Conservation (phyloP, 1,139 yeast genomes). For the Arxiozyma heterogenica region DNA sequence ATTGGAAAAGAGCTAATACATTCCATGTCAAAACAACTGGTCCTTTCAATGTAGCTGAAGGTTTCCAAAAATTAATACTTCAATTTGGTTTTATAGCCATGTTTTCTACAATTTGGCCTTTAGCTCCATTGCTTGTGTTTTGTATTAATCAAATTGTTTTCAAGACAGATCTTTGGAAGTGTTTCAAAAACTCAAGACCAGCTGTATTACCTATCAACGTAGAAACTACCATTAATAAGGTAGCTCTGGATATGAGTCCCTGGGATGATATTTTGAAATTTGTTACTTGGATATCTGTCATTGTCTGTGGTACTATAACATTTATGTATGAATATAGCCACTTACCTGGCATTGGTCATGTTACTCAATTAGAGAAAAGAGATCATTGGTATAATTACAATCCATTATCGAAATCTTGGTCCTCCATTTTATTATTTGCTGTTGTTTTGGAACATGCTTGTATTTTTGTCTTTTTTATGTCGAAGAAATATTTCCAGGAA, state of each 20-base stretch:
- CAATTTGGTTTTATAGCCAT: slow-evolving; percentile 77
- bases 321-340: slow-evolving; percentile 51
- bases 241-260: slow-evolving; percentile 2
- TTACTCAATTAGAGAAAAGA: slow-evolving; percentile 13
- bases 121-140: slow-evolving; percentile 65
- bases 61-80: slow-evolving; percentile 58
- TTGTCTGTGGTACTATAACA: slow-evolving; percentile 62
- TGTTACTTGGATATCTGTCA: slow-evolving; percentile 67
- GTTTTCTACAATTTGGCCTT: slow-evolving; percentile 87
- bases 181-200: slow-evolving; percentile 21
- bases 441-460: slow-evolving; percentile 23
- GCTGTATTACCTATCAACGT: slow-evolving; percentile 6
- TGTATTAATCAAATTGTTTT: slow-evolving; percentile 41
- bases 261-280: slow-evolving; percentile 42
- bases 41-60: slow-evolving; percentile 58
- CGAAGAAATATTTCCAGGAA: slow-evolving; percentile 13
- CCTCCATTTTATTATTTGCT: slow-evolving; percentile 17
- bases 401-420: slow-evolving; percentile 22
- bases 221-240: background rate
- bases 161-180: slow-evolving; percentile 28
- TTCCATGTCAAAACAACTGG: background rate
- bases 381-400: slow-evolving; percentile 20
- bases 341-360: slow-evolving; percentile 22
- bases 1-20: slow-evolving; percentile 47
- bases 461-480: slow-evolving; percentile 11